phyloP scores from a whole-genome alignment of 805 yeast species.

The Metschnikowia borealis region DNA sequence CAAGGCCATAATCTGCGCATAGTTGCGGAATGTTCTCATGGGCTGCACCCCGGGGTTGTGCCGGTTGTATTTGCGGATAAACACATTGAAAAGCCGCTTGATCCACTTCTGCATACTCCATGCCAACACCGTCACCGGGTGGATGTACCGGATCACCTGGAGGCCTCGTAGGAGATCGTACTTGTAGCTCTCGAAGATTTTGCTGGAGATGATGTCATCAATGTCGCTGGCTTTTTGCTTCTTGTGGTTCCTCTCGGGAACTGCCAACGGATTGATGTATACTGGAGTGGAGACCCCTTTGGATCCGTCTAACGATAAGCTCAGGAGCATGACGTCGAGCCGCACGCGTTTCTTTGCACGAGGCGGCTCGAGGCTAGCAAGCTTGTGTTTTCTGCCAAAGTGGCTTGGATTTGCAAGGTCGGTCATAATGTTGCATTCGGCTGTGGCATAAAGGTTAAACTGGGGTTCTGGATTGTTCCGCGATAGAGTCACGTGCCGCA shows the following conservation, averaged over 20 bases:
- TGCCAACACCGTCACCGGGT: slow-evolving; percentile 22
- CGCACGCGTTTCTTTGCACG: slow-evolving; percentile 23
- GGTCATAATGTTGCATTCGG: background rate
- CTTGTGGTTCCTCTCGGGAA: slow-evolving; percentile 3
- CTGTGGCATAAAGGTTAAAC: background rate
- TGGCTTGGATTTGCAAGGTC: background rate
- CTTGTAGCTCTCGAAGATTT: slow-evolving; percentile 23
- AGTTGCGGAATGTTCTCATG: slow-evolving; percentile 19
- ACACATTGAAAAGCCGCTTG: slow-evolving; percentile 32
- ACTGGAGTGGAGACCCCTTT: background rate
- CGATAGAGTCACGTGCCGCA: background rate
- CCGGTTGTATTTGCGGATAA: slow-evolving; percentile 27
- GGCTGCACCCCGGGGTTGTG: slow-evolving; percentile 6
- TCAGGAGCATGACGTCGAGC: slow-evolving; percentile 27
- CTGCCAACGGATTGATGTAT: slow-evolving; percentile 14
- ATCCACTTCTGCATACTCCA: slow-evolving; percentile 35
- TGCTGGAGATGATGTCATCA: slow-evolving; percentile 22
- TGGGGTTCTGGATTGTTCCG: slow-evolving; percentile 3
- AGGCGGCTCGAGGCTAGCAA: background rate
- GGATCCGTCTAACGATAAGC: slow-evolving; percentile 19
- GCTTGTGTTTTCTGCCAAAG: background rate
- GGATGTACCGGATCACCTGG: slow-evolving; percentile 25
- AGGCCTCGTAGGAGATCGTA: slow-evolving; percentile 16
- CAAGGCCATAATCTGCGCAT: slow-evolving; percentile 24
- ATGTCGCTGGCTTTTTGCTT: slow-evolving; percentile 7